phyloP scores from a whole-genome alignment of 345 rosid genomes.

The Diplotaxis tenuifolia region DNA sequence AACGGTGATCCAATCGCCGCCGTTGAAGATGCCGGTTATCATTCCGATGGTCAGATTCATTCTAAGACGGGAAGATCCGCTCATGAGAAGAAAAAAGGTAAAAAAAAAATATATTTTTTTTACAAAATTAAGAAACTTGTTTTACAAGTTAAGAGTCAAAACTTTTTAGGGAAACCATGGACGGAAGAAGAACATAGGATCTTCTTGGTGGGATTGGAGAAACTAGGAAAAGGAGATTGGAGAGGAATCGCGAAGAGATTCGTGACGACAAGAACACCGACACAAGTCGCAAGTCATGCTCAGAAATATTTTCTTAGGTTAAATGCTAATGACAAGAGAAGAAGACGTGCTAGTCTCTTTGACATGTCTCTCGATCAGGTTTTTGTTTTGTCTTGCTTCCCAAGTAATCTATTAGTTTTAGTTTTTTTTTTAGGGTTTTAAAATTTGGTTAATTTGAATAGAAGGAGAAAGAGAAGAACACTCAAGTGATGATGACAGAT shows the following conservation, averaged over 20 bases:
- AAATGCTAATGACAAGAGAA: constrained; percentile 39
- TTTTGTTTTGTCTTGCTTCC: not conserved
- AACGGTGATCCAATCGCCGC: constrained; percentile 21
- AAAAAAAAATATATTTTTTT: not conserved
- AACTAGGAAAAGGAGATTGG: constrained; percentile 72
- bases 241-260: constrained; percentile 55
- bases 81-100: constrained; percentile 48
- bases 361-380: constrained; percentile 44
- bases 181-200: constrained; percentile 56
- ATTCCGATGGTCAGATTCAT: constrained; percentile 53
- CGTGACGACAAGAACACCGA: constrained; percentile 54
- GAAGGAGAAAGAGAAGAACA: constrained; percentile 10
- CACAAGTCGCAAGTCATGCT: constrained; percentile 78
- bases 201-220: constrained; percentile 51
- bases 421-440: not conserved
- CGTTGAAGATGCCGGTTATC: constrained; percentile 43
- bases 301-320: constrained; percentile 63
- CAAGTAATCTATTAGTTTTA: not conserved
- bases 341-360: constrained; percentile 59
- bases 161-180: constrained; percentile 58
- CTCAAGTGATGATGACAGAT: not conserved
- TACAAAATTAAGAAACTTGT: not conserved
- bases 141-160: not conserved
- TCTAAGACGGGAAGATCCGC: constrained; percentile 27
- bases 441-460: not conserved